Evolutionary conservation across 2,329 filamentous ascomycete genomes (phyloP).

Genomic region (Calonectria pteridis): DNA sequence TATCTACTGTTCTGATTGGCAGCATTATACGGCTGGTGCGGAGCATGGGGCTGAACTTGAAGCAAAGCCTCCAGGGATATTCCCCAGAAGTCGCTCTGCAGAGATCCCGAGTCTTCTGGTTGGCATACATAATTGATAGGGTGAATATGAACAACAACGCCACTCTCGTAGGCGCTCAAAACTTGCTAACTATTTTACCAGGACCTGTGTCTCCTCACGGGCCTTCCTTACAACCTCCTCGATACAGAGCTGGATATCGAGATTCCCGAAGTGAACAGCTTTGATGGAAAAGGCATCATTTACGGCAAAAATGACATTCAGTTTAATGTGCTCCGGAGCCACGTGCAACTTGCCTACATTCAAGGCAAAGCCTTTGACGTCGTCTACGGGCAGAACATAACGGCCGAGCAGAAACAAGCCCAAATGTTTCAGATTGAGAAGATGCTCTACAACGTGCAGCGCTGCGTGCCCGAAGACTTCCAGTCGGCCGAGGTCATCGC

Average conservation of each 20-base stretch:
- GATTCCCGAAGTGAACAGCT: constrained; percentile 28
- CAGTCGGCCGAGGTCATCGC: constrained; percentile 2
- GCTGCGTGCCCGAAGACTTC: constrained; percentile 23
- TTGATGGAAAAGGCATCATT: constrained; percentile 27
- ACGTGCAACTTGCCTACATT: constrained; percentile 34
- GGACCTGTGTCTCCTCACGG: constrained; percentile 50
- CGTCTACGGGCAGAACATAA: constrained; percentile 28
- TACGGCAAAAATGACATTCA: background rate
- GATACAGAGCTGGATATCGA: constrained; percentile 53
- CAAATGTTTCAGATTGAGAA: constrained; percentile 20
- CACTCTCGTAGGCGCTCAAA: no score
- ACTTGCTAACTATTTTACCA: constrained; percentile 25
- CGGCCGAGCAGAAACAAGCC: background rate
- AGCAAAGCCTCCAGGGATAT: background rate
- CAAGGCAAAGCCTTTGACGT: constrained; percentile 37
- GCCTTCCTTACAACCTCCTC: constrained; percentile 49
- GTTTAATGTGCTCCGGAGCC: constrained; percentile 32
- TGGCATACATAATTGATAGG: constrained; percentile 51
- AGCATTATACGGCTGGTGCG: constrained; percentile 51
- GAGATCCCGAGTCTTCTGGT: constrained; percentile 52
- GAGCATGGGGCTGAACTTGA: constrained; percentile 48
- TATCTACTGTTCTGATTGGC: constrained; percentile 48
- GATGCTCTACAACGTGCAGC: constrained; percentile 28
- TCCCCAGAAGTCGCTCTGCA: constrained; percentile 32
- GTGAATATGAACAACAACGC: constrained; percentile 13